These are phyloP conservation scores for Lepraria neglecta DNA, from an alignment of 495 filamentous ascomycete genomes.

Conservation along the genomic window DNA sequence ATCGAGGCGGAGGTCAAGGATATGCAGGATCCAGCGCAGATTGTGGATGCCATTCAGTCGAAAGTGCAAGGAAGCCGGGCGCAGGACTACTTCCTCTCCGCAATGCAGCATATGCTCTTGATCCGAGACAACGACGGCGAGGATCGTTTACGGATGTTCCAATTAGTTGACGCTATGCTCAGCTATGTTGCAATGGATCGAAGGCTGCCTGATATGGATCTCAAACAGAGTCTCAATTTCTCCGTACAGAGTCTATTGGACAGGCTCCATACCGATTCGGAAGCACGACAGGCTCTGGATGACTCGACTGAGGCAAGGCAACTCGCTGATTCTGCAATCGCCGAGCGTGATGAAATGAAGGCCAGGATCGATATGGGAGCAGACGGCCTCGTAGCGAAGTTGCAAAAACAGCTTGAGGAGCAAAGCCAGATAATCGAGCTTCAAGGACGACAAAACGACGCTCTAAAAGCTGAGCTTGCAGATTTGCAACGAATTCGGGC, in stretches of 20 bases:
- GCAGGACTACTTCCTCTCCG: constrained; percentile 92
- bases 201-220: constrained; percentile 88
- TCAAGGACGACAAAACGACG: constrained; percentile 76
- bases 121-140: constrained; percentile 91
- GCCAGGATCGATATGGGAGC: constrained; percentile 89
- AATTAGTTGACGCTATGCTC: constrained; percentile 95
- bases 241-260: constrained; percentile 93
- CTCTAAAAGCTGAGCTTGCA: constrained; percentile 79
- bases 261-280: constrained; percentile 90
- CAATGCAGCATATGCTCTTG: constrained; percentile 88
- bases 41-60: constrained; percentile 86
- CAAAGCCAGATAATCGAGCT: constrained; percentile 85
- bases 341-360: constrained; percentile 93
- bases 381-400: constrained; percentile 84
- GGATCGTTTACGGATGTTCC: constrained; percentile 92
- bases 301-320: constrained; percentile 84
- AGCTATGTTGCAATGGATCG: constrained; percentile 99
- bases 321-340: constrained; percentile 89
- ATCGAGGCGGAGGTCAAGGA: constrained; percentile 90
- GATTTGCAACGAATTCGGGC: constrained; percentile 80
- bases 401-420: constrained; percentile 89
- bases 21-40: constrained; percentile 85
- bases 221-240: constrained; percentile 94
- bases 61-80: constrained; percentile 77
- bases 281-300: constrained; percentile 84